Conservation (phyloP, 768 basidiomycete genomes). For the Pulveroboletus frians region DNA sequence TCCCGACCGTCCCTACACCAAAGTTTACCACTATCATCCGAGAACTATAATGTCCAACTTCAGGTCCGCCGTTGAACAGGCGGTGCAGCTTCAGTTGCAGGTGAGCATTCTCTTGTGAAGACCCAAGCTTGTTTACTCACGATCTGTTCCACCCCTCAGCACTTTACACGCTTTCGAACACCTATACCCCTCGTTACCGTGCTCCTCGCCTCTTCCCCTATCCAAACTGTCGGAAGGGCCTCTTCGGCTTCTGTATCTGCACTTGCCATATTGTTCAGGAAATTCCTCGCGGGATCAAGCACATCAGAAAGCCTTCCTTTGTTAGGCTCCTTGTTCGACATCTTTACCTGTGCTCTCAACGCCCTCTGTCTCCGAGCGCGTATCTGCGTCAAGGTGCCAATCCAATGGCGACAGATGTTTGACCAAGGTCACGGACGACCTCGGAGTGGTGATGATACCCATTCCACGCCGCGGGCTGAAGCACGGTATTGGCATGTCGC, state of each 20-base stretch:
- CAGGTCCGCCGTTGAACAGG: conserved; percentile 9
- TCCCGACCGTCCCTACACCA: background rate
- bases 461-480: conserved; percentile 23
- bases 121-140: background rate
- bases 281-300: conserved; percentile 1
- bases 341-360: conserved; percentile 12
- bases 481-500: conserved; percentile 30
- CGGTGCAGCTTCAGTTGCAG: conserved; percentile 4
- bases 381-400: conserved; percentile 6
- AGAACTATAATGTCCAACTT: conserved; percentile 2
- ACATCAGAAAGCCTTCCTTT: background rate
- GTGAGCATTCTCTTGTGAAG: background rate
- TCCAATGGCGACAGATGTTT: conserved; percentile 8
- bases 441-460: conserved; percentile 11
- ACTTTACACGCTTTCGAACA: background rate
- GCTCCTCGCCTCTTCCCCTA: conserved; percentile 7
- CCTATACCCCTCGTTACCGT: conserved; percentile 5
- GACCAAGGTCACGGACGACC: background rate
- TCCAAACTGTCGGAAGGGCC: conserved; percentile 5
- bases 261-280: conserved; percentile 4
- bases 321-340: conserved; percentile 5
- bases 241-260: conserved; percentile 1
- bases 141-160: background rate
- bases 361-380: conserved; percentile 14
- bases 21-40: background rate